Evolutionary conservation across 805 yeast genomes (phyloP), one percentile per base, ranked within the genome.

Genomic region (Candida piceae): DNA sequence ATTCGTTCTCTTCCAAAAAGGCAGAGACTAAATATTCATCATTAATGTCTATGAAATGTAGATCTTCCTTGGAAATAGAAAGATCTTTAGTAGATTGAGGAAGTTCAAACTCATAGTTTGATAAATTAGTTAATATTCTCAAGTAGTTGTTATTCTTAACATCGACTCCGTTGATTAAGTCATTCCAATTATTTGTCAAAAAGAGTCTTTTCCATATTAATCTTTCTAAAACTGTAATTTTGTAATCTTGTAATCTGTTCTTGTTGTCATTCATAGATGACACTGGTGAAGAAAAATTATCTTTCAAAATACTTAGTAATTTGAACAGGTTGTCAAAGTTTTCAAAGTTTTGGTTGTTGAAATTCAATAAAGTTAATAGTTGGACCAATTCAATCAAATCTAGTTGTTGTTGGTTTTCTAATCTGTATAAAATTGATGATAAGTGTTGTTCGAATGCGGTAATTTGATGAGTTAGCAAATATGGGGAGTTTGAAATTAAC

Each of bases 161-260:
- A 11, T 41, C 34, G 2, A 26, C 35, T 5, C 48, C 48, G 12
- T 34, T 37, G 17, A 34, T 32, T 11, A 75, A 55, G 15, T 56
- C 50, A 6, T 53, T 42, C 81, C 84, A 76, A 44, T 74, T 67
- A 44, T 80, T 83, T 42, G 48, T 57, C 32, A 63, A 58, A 16
- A 84, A 57, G 31, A 81, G 64, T 43, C 88, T 64, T 45, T 74
- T 67, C 87, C 89, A 83, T 0, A 80, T 58, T 7, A 66, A 45
- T 7, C 60, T 57, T 30, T 60, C 65, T 13, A 50, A 32, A 10
- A 52, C 20, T 3, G 32, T 41, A 6, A 46, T 8, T 19, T 30
- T 32, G 25, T 28, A 26, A 28, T 20, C 23, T 9, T 12, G 7
- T 7, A 26, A 18, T 13, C n/a, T 30, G 10, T 17, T 23, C 7